Evolutionary conservation across 2,329 filamentous ascomycete species (phyloP).

Genomic region (Beauveria bassiana): DNA sequence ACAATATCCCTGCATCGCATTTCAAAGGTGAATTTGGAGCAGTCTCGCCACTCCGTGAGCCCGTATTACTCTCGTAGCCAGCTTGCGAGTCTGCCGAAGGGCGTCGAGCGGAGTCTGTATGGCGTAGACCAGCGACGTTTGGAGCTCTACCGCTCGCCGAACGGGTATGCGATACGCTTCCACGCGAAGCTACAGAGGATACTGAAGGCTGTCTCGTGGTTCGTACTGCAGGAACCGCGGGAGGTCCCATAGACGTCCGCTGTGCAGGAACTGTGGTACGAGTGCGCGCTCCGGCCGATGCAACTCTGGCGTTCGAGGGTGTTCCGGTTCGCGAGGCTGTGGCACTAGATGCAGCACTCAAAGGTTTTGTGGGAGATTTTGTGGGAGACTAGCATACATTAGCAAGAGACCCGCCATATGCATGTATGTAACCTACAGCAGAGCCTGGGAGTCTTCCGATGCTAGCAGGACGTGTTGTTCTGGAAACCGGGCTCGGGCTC

Average conservation of each 20-base stretch:
- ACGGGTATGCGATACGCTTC: conserved; percentile 26
- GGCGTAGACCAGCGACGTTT: conserved; percentile 27
- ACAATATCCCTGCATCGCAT: conserved; percentile 42
- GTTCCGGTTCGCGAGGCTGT: conserved; percentile 57
- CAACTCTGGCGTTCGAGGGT: conserved; percentile 46
- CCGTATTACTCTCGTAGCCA: conserved; percentile 32
- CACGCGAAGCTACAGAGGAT: conserved; percentile 31
- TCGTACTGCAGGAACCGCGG: conserved; percentile 40
- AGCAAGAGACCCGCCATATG: background rate
- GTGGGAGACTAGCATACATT: conserved; percentile 53
- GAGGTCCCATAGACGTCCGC: conserved; percentile 62
- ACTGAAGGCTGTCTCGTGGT: conserved; percentile 36
- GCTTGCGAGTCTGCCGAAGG: conserved; percentile 40
- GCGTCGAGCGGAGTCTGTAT: conserved; percentile 33
- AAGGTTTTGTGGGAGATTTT: conserved; percentile 73
- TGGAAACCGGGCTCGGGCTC: conserved; percentile 63
- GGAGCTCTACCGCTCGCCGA: conserved; percentile 35
- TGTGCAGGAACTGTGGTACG: conserved; percentile 47
- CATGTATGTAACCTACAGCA: background rate
- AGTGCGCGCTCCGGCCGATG: conserved; percentile 39
- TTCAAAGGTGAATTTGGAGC: conserved; percentile 36
- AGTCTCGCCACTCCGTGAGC: conserved; percentile 18
- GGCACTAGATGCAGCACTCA: conserved; percentile 48
- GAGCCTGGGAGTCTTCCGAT: conserved; percentile 39
- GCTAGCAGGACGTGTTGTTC: conserved; percentile 46